phyloP scores from a whole-genome alignment of 257 asterid genomes.

The Asclepias syriaca region DNA sequence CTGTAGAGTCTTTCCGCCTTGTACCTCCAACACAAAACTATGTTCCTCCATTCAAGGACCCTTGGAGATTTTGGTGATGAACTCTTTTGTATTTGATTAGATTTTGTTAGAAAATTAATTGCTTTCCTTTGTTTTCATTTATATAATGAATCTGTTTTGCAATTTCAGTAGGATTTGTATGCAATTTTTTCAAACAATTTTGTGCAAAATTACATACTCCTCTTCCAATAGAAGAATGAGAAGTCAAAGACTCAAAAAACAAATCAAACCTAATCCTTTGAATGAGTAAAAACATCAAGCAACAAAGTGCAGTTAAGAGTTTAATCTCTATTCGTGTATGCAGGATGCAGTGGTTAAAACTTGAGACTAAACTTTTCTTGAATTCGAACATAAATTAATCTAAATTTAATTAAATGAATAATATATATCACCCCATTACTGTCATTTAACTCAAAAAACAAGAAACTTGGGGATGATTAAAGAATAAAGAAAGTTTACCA shows the following conservation, averaged over 20 bases:
- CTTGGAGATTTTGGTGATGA: slow-evolving; percentile 94
- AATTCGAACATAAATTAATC: too few species aligned
- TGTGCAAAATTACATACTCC: too few species aligned
- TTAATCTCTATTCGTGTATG: too few species aligned
- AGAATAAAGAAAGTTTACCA: neutral
- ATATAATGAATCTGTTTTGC: too few species aligned
- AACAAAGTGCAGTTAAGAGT: too few species aligned
- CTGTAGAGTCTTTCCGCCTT: slow-evolving; percentile 76
- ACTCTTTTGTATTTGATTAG: neutral
- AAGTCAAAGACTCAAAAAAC: too few species aligned
- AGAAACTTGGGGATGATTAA: neutral
- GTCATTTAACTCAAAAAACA: neutral
- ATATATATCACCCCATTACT: neutral
- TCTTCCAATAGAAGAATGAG: too few species aligned
- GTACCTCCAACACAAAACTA: slow-evolving; percentile 80
- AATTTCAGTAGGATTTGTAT: neutral
- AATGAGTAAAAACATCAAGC: too few species aligned
- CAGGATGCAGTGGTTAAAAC: too few species aligned
- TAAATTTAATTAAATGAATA: too few species aligned
- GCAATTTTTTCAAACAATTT: neutral
- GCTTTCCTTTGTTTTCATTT: neutral
- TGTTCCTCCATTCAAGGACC: slow-evolving; percentile 94
- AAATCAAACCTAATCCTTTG: too few species aligned
- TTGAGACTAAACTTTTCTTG: too few species aligned
- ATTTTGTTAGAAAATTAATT: neutral